Evolutionary conservation across 2,329 filamentous ascomycete species (phyloP), one percentile per base, ranked within the genome.

Genomic region (Colletotrichum echinochloae): DNA sequence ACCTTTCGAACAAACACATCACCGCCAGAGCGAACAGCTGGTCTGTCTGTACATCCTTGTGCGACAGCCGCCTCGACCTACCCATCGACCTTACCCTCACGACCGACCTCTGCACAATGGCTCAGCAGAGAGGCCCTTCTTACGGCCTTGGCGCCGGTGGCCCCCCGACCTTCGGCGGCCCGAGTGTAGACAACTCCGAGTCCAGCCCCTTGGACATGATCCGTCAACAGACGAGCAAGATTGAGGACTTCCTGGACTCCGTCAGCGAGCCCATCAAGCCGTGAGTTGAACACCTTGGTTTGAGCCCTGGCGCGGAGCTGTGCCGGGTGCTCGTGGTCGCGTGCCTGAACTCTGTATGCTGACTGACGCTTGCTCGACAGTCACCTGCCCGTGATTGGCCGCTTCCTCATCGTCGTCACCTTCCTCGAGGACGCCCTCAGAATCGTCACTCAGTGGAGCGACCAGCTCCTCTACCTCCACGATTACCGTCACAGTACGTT

Each of bases 381-480:
- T 73, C 97, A 97, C 80, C 88, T 99, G 54, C 96, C 96, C 70
- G 94, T 94, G 74, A 95, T 99, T 85, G 96, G 96, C 75, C 94
- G 96, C 75, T 98, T 98, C 83, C 84, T 99, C 75, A 99, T 99
- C 76, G 96, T 99, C 66, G 96, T 98, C 64, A 99, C 96, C 73
- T 99, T 99, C 84, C 87, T 99, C 76, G 96, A 99, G 83, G 96
- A 99, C 85, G 94, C 95, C 60, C 86, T 99, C 73, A 90, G 96
- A 80, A 99, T 99, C 83, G 86, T 98, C 77, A 99, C 96, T 75
- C 96, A 99, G 90, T 99, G 96, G 95, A 90, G 81, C 79, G 96
- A 98, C 81, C 96, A 99, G 86, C 89, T 99, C 71, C 86, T 93
- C 72, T 99, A 98, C 81, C 90, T 99, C 65, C 91, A 92, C 80